Evolutionary conservation across 2,329 filamentous ascomycete genomes (phyloP), one percentile per base, ranked within the genome.

Genomic region (Cladosporium cucumerinum): DNA sequence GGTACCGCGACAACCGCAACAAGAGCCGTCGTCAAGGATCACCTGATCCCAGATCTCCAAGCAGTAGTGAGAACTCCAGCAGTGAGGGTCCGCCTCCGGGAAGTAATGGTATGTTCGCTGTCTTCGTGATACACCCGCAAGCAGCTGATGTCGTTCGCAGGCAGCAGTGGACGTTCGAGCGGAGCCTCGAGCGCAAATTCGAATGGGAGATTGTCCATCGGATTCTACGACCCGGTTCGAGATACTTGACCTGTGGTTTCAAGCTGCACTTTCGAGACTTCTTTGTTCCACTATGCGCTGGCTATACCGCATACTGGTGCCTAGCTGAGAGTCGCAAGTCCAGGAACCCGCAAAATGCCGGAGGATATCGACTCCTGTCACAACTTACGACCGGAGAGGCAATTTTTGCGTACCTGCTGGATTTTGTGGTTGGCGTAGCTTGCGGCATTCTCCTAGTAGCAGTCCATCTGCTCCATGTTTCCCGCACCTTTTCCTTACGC

Each of bases 1-100:
- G 81, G n/a, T 82, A 80, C 67, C 72, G 76, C 26, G 77, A 79
- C 68, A 77, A 79, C 66, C 77, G 81, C 61, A 79, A 80, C 64
- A 68, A 70, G 23, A 72, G 70, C 51, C 69, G 70, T n/a, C 67
- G 68, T 25, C 65, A 70, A 57, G 65, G 67, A 23, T 71, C 70
- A 11, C 70, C 70, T 16, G 67, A 49, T 25, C 28, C 8, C 3
- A 26, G 52, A 7, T 57, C 36, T 58, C 52, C 36, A 4, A 58
- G 28, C 28, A 64, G 61, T 61, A 62, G 60, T 11, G 60, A 62
- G 30, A 54, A 63, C 43, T 55, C 64, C 48, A 48, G 36, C 36
- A 57, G 66, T n/a, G 36, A 52, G 26, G 48, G 36, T n/a, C 65
- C 58, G 16, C 18, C 21, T 11, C 26, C 32, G 14, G 43, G 30